Evolutionary conservation across 2,329 filamentous ascomycete genomes (phyloP).

Genomic region (Fusarium tjaetaba): DNA sequence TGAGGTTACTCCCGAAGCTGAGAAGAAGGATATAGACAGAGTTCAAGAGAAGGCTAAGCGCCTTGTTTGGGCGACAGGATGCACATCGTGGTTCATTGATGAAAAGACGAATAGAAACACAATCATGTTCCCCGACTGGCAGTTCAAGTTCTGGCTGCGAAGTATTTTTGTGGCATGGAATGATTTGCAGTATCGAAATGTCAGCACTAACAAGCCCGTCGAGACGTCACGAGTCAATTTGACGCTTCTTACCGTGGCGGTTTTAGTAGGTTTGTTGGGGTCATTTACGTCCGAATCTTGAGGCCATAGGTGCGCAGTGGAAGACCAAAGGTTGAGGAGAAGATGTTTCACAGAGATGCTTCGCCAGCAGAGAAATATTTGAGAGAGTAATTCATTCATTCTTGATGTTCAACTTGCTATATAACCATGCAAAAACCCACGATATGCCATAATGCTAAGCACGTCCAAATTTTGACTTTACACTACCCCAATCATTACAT

Average conservation of each 20-base stretch:
- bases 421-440: constrained; percentile 6
- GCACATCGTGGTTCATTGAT: constrained; percentile 63
- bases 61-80: constrained; percentile 61
- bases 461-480: background rate
- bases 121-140: constrained; percentile 63
- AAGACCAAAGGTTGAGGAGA: too few relatives aligned
- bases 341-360: too few relatives aligned
- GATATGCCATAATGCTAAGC: constrained; percentile 10
- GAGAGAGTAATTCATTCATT: background rate
- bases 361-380: background rate
- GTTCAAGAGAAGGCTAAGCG: constrained; percentile 54
- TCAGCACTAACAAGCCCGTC: background rate
- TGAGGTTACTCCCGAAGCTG: constrained; percentile 45
- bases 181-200: constrained; percentile 46
- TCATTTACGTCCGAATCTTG: background rate
- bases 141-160: constrained; percentile 59
- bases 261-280: background rate
- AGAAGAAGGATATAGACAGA: constrained; percentile 42
- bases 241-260: background rate
- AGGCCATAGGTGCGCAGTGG: background rate
- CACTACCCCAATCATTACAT: background rate
- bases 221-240: rapidly evolving
- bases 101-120: constrained; percentile 57
- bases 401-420: constrained; percentile 9
- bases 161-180: constrained; percentile 55